Base-by-base conservation (phyloP, 2,329 filamentous ascomycete species). In the Botrytis aclada region DNA sequence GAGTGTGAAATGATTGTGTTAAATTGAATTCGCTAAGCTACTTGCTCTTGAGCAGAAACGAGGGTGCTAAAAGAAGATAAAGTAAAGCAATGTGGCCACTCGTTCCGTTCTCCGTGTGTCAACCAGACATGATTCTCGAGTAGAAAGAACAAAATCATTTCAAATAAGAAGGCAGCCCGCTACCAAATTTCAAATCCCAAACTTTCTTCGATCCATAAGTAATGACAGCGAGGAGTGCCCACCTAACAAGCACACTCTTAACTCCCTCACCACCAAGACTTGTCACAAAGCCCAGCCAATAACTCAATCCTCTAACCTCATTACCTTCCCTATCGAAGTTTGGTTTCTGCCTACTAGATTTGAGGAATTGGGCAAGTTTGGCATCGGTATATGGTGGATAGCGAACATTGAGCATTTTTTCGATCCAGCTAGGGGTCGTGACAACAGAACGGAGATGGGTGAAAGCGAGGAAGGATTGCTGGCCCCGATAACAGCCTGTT, bases 401-500 rank as follows among this genome's bases (percentile, higher is more conserved):
- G 74, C 93, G 88, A 70, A 93, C 85, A 73, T 87, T 86, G 77
- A 95, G 83, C 74, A 94, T 79, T 56, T 83, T 84, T 80, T 94
- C 91, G 76, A 91, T 86, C 91, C 91, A 93, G 25, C 81, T 78
- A 0, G 91, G 91, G 7, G 90, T 92, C 62, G 84, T 86, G 34
- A 89, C 88, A 47, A 93, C 82, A 67, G 82, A 83, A 56, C 87
- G 83, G 45, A 85, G 84, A 81, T 93, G 90, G 2, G 88, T 88
- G 80, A 92, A 93, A 76, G 84, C 84, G 77, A 93, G 90, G 82
- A 93, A 93, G 2, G 86, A 88, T n/a, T 91, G 86, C 79, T 90
- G 89, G 74, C 94, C 94, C 77, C 92, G 89, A 84, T 97, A 97
- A 43, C 88, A 84, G 74, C 94, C 94, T 74, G 87, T 87, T 71